Base-by-base conservation (phyloP, 1,139 yeast genomes). In the Suhomyces terraborum region DNA sequence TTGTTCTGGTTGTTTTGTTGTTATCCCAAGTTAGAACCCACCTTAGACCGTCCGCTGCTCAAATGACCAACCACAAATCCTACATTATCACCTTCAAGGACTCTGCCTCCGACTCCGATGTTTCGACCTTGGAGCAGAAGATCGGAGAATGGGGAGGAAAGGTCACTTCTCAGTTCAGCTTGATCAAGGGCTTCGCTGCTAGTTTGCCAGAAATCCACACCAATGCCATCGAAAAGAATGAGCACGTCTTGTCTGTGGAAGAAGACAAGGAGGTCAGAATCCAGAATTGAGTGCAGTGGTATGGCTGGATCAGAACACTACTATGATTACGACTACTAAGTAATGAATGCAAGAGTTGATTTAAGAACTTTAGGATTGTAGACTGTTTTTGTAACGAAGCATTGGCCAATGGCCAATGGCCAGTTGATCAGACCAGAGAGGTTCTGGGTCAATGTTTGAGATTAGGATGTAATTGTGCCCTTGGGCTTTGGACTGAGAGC, bases 141-240 rank as follows among this genome's bases (percentile, higher is more conserved):
- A 52, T 73, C 45, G 28, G 48, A 26, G 72, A 71, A 32, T 55
- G 80, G 37, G 91, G 91, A 24, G 93, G 89, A 36, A 68, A 68
- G 38, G 73, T 84, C 54, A 75, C 79, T 43, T 80, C 78, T 49
- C 88, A 84, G 53, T 84, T 77, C 62, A 66, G 76, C 39, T 67
- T 84, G 59, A 81, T 84, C 66, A 83, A 83, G 67, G 91, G 88
- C 0, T 83, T 80, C 53, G 59, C 64, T 38, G 80, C 73, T 44
- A 72, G 75, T 50, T 62, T 81, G 48, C 85, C 87, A 27, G 56
- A 67, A 4, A 47, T 70, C 48, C 82, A 76, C 52, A 64, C 74
- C 28, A 55, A 62, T 14, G 41, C 74, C 7, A 57, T 81, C 49
- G 56, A 65, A 47, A 53, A 55, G 31, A 71, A 77, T 56, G 75